Evolutionary conservation across 768 basidiomycete genomes (phyloP).

Genomic region (Baorangia bicolor): DNA sequence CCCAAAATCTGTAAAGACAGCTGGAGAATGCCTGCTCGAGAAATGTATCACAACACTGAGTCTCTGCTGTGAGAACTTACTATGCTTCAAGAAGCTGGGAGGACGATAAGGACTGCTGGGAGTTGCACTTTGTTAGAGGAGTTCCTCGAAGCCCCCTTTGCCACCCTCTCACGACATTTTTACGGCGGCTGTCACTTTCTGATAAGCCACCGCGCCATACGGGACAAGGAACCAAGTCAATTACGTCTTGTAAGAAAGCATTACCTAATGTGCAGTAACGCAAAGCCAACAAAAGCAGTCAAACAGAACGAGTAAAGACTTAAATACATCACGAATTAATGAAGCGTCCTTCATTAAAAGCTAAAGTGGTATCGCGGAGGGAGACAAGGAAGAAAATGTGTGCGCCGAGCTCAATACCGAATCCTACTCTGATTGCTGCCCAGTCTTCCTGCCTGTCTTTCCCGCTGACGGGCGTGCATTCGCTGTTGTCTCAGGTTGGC

Average conservation of each 20-base stretch:
- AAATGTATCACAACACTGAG: not conserved
- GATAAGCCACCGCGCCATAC: not conserved
- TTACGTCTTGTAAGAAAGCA: not conserved
- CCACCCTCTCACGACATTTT: not conserved
- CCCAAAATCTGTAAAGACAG: constrained; percentile 7
- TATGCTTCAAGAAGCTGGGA: not conserved
- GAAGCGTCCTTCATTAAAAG: constrained; percentile 10
- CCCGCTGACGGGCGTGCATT: constrained; percentile 33
- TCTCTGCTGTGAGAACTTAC: not conserved
- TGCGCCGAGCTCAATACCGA: constrained; percentile 21
- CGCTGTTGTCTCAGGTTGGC: constrained; percentile 50
- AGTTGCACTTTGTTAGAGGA: not conserved
- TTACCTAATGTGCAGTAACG: not conserved
- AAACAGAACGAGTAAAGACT: constrained; percentile 10
- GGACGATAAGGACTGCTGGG: not conserved
- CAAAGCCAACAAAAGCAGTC: constrained; percentile 2
- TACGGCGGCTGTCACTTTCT: not conserved
- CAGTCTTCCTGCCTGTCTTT: constrained; percentile 30
- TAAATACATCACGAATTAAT: constrained; percentile 17
- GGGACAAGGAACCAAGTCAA: not conserved
- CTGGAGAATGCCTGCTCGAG: not conserved
- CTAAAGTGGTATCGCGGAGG: constrained; percentile 11
- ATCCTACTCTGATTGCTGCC: constrained; percentile 34
- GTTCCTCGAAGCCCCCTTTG: not conserved
- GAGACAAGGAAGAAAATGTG: not conserved